Percentiles rank a stretch among this genome's conserved stretches.
These are phyloP conservation scores for Penicillium coprophilum DNA, from an alignment of 495 filamentous ascomycete species.

Conservation along the genomic window DNA sequence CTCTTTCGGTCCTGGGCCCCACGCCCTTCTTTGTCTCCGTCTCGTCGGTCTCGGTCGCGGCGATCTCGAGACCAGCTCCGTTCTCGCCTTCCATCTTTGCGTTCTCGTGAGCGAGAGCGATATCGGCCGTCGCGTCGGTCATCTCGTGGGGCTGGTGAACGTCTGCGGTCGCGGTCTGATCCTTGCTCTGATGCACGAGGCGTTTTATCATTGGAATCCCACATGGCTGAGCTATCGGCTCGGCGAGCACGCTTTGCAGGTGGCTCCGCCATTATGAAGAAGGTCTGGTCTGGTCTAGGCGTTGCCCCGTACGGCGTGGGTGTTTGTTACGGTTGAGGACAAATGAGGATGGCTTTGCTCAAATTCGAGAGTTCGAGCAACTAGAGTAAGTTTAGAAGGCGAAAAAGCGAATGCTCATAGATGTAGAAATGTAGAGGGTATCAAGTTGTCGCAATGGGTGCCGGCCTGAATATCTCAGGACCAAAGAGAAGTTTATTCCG, in stretches of 20 bases:
- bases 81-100: slow-evolving; percentile 41
- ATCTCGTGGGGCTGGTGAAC: slow-evolving; percentile 31
- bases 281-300: slow-evolving; percentile 4
- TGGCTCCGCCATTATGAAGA: slow-evolving; percentile 50
- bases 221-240: slow-evolving; percentile 54
- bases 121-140: slow-evolving; percentile 38
- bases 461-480: slow-evolving; percentile 10
- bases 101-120: slow-evolving; percentile 46
- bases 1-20: slow-evolving; percentile 42
- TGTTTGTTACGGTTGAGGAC: neutral
- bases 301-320: slow-evolving; percentile 17
- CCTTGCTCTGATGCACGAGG: slow-evolving; percentile 31
- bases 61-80: slow-evolving; percentile 49
- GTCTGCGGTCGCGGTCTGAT: slow-evolving; percentile 40
- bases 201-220: slow-evolving; percentile 47
- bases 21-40: slow-evolving; percentile 44
- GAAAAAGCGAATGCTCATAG: neutral
- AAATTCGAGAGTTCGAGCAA: neutral
- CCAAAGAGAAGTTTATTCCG: slow-evolving; percentile 33
- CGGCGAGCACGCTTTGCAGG: slow-evolving; percentile 55
- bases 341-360: neutral
- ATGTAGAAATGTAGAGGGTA: slow-evolving; percentile 12
- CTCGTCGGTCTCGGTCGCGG: slow-evolving; percentile 38
- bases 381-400: neutral
- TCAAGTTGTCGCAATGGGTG: slow-evolving; percentile 21